These are phyloP conservation scores for Alternaria angustiovoidea DNA, from an alignment of 2,329 filamentous ascomycete genomes.

Conservation along the genomic window DNA sequence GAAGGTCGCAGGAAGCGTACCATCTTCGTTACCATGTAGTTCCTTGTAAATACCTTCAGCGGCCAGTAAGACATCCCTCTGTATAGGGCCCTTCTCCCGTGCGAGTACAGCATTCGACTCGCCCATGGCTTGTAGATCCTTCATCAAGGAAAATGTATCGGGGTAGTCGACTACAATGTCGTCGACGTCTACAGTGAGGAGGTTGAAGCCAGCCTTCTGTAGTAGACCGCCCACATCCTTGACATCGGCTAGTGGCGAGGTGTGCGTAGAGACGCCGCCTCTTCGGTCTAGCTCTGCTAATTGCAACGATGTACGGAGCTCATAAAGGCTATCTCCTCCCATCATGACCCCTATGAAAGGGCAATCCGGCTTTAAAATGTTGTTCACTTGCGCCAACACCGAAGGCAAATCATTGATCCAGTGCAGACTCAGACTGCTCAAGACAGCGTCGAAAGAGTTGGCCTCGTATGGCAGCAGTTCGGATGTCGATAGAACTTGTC, in stretches of 20 bases:
- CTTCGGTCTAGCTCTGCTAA: conserved; percentile 88
- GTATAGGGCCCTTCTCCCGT: conserved; percentile 79
- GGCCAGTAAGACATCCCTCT: conserved; percentile 84
- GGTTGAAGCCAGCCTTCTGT: conserved; percentile 88
- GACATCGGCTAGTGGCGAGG: conserved; percentile 91
- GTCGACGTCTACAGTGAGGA: conserved; percentile 96
- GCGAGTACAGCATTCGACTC: conserved; percentile 89
- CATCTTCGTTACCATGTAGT: conserved; percentile 78
- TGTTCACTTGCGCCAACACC: conserved; percentile 83
- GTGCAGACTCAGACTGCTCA: conserved; percentile 89
- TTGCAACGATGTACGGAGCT: conserved; percentile 91
- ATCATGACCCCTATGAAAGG: conserved; percentile 97
- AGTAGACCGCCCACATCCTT: conserved; percentile 88
- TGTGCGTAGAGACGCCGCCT: conserved; percentile 90
- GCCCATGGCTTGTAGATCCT: conserved; percentile 94
- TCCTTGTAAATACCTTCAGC: conserved; percentile 87
- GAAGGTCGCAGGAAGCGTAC: conserved; percentile 82
- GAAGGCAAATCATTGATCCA: conserved; percentile 98
- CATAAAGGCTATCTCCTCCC: conserved; percentile 91
- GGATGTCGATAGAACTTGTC: conserved; percentile 76
- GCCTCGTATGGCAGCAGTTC: conserved; percentile 79
- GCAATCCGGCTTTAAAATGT: conserved; percentile 84
- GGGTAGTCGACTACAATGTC: conserved; percentile 97
- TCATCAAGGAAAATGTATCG: conserved; percentile 87
- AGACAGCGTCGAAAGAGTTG: conserved; percentile 84